These are phyloP conservation scores for Chytridiales sp. DNA, from an alignment of 371 early-diverging fungal genomes.

Conservation along the genomic window DNA sequence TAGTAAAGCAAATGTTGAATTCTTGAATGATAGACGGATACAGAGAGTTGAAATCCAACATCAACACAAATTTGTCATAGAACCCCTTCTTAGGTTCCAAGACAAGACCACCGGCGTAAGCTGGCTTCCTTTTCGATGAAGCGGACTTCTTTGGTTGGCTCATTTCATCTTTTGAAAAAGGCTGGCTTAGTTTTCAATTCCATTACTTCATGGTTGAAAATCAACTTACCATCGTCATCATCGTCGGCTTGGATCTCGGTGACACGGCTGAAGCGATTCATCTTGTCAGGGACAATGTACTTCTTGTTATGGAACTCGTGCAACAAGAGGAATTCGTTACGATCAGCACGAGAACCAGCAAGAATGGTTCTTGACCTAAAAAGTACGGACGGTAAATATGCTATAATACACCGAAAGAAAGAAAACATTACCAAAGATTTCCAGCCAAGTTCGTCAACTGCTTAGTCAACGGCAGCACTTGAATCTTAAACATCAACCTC, in stretches of 20 bases:
- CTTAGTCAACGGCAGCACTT: slow-evolving; percentile 89
- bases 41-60: slow-evolving; percentile 99
- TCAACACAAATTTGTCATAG: slow-evolving; percentile 93
- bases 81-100: slow-evolving; percentile 97
- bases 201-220: background rate
- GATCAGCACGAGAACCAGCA: slow-evolving; percentile 93
- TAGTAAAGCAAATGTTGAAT: slow-evolving; percentile 99
- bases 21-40: slow-evolving; percentile 99
- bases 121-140: slow-evolving; percentile 72
- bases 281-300: slow-evolving; percentile 90
- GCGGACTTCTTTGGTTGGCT: slow-evolving; percentile 1
- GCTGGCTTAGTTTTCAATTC: background rate
- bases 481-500: slow-evolving; percentile 83
- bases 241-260: slow-evolving; percentile 53
- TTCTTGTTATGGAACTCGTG: slow-evolving; percentile 95
- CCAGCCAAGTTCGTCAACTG: slow-evolving; percentile 94
- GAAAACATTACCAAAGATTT: slow-evolving; percentile 75
- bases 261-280: slow-evolving; percentile 16
- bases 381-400: background rate
- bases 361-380: slow-evolving; percentile 71
- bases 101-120: slow-evolving; percentile 98
- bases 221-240: slow-evolving; percentile 23
- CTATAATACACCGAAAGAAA: background rate
- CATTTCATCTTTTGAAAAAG: background rate
- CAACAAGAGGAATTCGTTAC: slow-evolving; percentile 96